Conservation (phyloP, 2,329 filamentous ascomycete genomes). For the Colletotrichum trifolii region DNA sequence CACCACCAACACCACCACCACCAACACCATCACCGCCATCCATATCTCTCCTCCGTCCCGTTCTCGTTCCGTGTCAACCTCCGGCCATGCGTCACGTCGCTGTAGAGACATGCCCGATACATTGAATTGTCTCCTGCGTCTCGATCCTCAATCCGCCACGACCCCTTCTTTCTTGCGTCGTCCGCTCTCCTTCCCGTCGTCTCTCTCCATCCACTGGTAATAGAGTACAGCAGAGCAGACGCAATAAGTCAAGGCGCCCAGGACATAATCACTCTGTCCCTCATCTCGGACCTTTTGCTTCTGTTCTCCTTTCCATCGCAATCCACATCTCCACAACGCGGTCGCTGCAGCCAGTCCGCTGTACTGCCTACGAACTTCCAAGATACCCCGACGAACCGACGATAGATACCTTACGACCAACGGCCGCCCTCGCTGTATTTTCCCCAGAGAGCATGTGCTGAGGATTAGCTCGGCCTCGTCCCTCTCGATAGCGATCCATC, state of each 20-base stretch:
- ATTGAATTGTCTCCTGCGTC: constrained; percentile 38
- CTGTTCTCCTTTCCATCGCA: background rate
- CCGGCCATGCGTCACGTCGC: constrained; percentile 26
- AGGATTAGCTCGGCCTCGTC: constrained; percentile 23
- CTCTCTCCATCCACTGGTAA: constrained; percentile 2
- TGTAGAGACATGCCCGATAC: constrained; percentile 32
- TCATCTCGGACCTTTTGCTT: background rate
- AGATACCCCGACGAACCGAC: constrained; percentile 28
- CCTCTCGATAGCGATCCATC: too few species aligned
- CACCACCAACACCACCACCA: constrained; percentile 9
- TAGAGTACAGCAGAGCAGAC: too few species aligned
- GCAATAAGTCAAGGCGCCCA: too few species aligned
- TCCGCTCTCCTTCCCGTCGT: constrained; percentile 2
- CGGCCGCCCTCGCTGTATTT: constrained; percentile 20
- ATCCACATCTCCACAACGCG: background rate
- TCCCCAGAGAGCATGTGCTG: constrained; percentile 28
- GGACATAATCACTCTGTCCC: background rate
- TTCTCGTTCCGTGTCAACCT: background rate
- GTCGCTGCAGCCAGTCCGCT: constrained; percentile 4
- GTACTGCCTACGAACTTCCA: background rate
- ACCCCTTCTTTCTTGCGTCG: constrained; percentile 38
- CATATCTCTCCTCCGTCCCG: background rate
- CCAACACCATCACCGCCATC: background rate
- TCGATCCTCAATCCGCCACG: constrained; percentile 45
- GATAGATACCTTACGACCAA: constrained; percentile 20